These are phyloP conservation scores for Phoma sp. DNA, from an alignment of 2,329 filamentous ascomycete species.

Conservation along the genomic window DNA sequence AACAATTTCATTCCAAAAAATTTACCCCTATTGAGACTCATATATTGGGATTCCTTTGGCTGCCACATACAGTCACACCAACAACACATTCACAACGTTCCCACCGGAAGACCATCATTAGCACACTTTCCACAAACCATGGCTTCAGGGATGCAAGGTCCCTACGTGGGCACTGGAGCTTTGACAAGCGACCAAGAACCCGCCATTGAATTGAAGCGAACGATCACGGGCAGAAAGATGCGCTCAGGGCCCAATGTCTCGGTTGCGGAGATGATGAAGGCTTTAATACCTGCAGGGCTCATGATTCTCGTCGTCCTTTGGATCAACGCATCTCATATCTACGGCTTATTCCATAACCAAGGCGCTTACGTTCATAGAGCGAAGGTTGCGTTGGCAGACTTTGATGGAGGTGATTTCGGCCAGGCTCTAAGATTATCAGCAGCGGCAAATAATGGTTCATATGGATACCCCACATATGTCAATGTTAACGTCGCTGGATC, in stretches of 20 bases:
- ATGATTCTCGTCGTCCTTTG: slow-evolving; percentile 22
- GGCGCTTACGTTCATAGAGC: slow-evolving; percentile 17
- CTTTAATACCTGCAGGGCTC: slow-evolving; percentile 16
- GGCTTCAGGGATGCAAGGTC: slow-evolving; percentile 5
- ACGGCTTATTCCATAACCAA: slow-evolving; percentile 16
- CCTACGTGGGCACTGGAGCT: slow-evolving; percentile 4
- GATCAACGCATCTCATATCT: slow-evolving; percentile 22
- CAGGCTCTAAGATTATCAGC: slow-evolving; percentile 13
- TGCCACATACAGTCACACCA: not conserved
- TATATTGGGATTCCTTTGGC: not conserved
- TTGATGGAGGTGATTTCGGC: slow-evolving; percentile 21
- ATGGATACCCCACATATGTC: slow-evolving; percentile 21
- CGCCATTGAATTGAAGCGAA: slow-evolving; percentile 11
- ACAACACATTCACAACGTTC: not conserved
- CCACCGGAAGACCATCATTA: not conserved
- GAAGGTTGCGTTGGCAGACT: slow-evolving; percentile 22
- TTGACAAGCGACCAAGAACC: slow-evolving; percentile 3
- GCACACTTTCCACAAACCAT: not conserved
- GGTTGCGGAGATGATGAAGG: slow-evolving; percentile 15
- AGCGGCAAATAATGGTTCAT: slow-evolving; percentile 19
- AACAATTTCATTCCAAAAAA: not conserved
- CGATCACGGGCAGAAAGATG: slow-evolving; percentile 6
- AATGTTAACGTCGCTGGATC: slow-evolving; percentile 12
- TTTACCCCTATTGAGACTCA: not conserved
- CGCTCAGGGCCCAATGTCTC: slow-evolving; percentile 5